phyloP scores from a whole-genome alignment of 177 flowering plant species.

The Tripterygium wilfordii region DNA sequence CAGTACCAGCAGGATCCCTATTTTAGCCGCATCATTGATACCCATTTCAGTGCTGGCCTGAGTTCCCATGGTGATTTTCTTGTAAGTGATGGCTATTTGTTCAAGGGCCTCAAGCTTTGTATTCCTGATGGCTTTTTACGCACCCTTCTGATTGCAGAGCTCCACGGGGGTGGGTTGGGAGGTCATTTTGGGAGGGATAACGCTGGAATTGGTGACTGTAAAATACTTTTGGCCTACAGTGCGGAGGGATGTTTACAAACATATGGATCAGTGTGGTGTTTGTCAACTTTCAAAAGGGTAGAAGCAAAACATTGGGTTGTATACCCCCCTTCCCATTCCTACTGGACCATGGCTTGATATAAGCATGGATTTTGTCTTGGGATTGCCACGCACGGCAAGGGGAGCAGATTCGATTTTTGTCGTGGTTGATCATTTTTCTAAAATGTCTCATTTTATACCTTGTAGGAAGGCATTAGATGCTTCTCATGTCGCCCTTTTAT shows the following conservation, averaged over 20 bases:
- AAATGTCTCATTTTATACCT: constrained; percentile 13
- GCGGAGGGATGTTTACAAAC: neutral
- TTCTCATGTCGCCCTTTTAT: neutral
- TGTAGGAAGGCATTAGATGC: constrained; percentile 6
- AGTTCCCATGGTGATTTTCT: too few species aligned
- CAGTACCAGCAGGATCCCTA: too few species aligned
- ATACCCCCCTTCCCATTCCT: constrained; percentile 2
- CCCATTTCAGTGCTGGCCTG: too few species aligned
- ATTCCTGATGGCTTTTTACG: neutral
- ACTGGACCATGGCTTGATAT: constrained; percentile 2
- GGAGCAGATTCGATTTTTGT: constrained; percentile 2
- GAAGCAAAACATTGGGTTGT: constrained; percentile 5
- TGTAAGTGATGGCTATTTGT: too few species aligned
- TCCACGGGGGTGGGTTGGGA: neutral
- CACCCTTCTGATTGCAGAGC: neutral
- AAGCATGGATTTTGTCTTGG: too few species aligned
- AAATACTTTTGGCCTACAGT: constrained; percentile 8
- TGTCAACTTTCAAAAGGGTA: constrained; percentile 8
- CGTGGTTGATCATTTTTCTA: too few species aligned
- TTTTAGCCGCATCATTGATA: too few species aligned
- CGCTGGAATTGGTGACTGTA: neutral
- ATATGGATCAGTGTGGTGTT: neutral
- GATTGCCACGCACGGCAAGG: constrained; percentile 1
- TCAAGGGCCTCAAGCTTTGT: neutral
- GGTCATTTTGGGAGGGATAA: constrained; percentile 9